Base-by-base conservation (phyloP, 2,329 filamentous ascomycete genomes). In the Emericellopsis atlantica region DNA sequence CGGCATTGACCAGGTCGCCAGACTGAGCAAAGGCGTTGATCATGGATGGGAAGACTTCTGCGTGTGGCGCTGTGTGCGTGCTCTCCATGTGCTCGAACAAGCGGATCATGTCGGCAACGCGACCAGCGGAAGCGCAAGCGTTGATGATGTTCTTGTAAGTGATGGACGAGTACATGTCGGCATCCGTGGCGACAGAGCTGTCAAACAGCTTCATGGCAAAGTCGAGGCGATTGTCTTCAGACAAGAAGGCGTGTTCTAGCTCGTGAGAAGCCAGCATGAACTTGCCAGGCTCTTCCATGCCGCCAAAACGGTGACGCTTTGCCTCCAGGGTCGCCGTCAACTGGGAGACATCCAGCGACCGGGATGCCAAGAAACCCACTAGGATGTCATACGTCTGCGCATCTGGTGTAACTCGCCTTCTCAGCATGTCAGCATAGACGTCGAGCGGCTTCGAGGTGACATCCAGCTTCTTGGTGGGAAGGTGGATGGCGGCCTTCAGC, bases 351-450 rank as follows among this genome's bases (percentile, higher is more conserved):
- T 94, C 84, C 37, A 93, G 70, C 32, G 87, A 88, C 48, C 88
- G 80, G 12, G 79, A 75, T 15, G 89, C 83, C 40, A 98, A 70
- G 32, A 95, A 69, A 43, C 83, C 79, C 42, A 98, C 84, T 15
- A 98, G 69, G 29, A 88, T 88, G 54, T 87, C 79, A 62, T 94
- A 96, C 0, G 90, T 96, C 43, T 84, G 76, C 41, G 80, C 79
- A 57, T 95, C 82, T 7, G 90, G 89, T 16, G 74, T 66, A 21
- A 96, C 81, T 50, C 81, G 82, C 48, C 89, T 83, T 48, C 82
- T 79, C 50, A 95, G 78, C 92, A 98, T 96, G 57, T 96, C 89
- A 14, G 88, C 83, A 60, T 96, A 98, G 40, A 98, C 84, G 64
- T 95, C 89, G 40, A 96, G 72, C 5, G 87, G 88, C 66, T 94